phyloP scores from a whole-genome alignment of 176 grass and related monocot genomes.

The Calamus simplicifolius region DNA sequence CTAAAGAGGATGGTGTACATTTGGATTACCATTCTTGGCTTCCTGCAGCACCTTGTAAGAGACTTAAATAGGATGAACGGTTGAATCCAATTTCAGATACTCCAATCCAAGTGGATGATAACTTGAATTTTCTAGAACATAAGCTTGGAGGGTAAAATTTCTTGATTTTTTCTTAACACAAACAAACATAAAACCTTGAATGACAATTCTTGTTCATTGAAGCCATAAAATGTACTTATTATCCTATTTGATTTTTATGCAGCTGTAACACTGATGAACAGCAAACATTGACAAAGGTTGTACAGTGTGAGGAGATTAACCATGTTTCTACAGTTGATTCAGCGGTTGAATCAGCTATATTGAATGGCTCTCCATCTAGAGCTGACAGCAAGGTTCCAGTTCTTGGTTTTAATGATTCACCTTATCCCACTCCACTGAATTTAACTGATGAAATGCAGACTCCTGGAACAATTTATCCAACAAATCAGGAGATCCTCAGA shows the following conservation, averaged over 20 bases:
- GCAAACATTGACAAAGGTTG: constrained; percentile 1
- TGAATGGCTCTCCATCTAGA: constrained; percentile 13
- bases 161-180: too few relatives aligned
- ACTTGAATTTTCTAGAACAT: not conserved
- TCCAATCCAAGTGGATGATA: constrained; percentile 1
- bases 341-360: constrained; percentile 9
- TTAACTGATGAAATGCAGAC: constrained; percentile 69
- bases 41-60: constrained; percentile 9
- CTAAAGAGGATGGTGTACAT: constrained; percentile 22
- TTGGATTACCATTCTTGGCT: constrained; percentile 4
- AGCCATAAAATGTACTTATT: not conserved
- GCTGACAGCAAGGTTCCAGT: constrained; percentile 1
- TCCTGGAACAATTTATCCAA: constrained; percentile 54
- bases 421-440: constrained; percentile 52
- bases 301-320: constrained; percentile 12
- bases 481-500: constrained; percentile 26
- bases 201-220: not conserved
- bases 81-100: constrained; percentile 13
- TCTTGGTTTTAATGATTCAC: constrained; percentile 26
- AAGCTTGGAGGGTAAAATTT: not conserved
- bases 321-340: constrained; percentile 9
- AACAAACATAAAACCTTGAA: too few relatives aligned
- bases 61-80: constrained; percentile 23
- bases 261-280: constrained; percentile 18
- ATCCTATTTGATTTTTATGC: constrained; percentile 3